These are phyloP conservation scores for Cystobasidium sp. DNA, from an alignment of 1,284 basidiomycete species.

Conservation along the genomic window DNA sequence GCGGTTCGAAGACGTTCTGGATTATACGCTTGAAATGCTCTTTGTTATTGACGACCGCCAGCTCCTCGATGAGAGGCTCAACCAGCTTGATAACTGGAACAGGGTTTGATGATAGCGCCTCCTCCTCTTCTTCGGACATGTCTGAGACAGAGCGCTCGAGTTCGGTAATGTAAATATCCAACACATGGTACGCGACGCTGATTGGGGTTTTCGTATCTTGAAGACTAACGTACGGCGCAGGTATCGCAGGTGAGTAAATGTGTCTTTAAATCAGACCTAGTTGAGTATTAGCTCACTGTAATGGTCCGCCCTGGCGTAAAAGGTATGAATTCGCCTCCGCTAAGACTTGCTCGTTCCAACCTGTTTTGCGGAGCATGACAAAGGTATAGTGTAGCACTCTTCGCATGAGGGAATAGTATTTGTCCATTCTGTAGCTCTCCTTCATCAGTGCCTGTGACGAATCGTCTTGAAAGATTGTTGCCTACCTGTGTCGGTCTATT, in stretches of 20 bases:
- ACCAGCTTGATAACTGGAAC: conserved; percentile 67
- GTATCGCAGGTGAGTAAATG: background rate
- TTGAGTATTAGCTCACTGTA: conserved; percentile 66
- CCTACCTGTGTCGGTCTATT: conserved; percentile 82
- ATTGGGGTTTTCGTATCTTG: conserved; percentile 74
- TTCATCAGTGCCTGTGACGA: background rate
- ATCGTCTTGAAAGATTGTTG: background rate
- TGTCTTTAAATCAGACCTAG: background rate
- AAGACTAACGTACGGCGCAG: conserved; percentile 1
- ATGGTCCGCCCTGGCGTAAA: conserved; percentile 68
- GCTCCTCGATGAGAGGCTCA: conserved; percentile 69
- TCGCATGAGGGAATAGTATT: conserved; percentile 93
- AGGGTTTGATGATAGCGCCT: background rate
- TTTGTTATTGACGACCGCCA: conserved; percentile 68
- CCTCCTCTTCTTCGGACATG: conserved; percentile 45
- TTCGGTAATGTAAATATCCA: conserved; percentile 89
- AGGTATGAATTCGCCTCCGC: conserved; percentile 72
- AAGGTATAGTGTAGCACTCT: conserved; percentile 85
- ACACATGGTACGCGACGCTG: conserved; percentile 80
- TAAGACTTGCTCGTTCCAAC: conserved; percentile 69
- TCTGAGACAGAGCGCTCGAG: conserved; percentile 71
- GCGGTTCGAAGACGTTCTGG: conserved; percentile 67
- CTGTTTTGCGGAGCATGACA: conserved; percentile 70
- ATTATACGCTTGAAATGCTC: conserved; percentile 72
- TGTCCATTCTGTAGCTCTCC: conserved; percentile 74